Evolutionary conservation across 331 rosid genomes (phyloP).

Genomic region (Dryas integrifolia): DNA sequence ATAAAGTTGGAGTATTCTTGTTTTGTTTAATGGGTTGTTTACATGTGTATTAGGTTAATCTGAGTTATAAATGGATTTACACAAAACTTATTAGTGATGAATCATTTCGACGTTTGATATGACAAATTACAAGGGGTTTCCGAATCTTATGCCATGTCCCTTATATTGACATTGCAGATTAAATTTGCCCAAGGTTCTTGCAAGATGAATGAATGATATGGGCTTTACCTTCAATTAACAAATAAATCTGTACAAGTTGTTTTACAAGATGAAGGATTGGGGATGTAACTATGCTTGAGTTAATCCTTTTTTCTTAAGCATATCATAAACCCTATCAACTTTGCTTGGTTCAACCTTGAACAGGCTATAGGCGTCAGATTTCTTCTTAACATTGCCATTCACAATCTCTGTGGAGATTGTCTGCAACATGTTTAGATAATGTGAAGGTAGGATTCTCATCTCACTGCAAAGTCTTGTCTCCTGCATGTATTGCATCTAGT

Average conservation of each 20-base stretch:
- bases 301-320: slow-evolving; percentile 62
- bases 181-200: background rate
- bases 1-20: too few species aligned
- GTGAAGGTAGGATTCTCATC: slow-evolving; percentile 65
- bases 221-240: background rate
- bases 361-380: slow-evolving; percentile 58
- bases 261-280: background rate
- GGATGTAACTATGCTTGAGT: slow-evolving; percentile 27
- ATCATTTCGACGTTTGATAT: too few species aligned
- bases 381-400: slow-evolving; percentile 54
- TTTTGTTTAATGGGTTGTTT: too few species aligned
- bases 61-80: too few species aligned
- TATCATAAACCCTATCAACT: slow-evolving; percentile 74
- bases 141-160: too few species aligned
- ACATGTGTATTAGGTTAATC: too few species aligned
- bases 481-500: slow-evolving; percentile 34
- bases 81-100: too few species aligned
- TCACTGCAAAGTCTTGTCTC: slow-evolving; percentile 68
- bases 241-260: slow-evolving; percentile 16
- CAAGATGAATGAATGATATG: background rate
- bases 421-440: slow-evolving; percentile 63
- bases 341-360: slow-evolving; percentile 70
- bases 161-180: too few species aligned
- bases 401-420: slow-evolving; percentile 51
- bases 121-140: too few species aligned